Evolutionary conservation across 805 yeast genomes (phyloP).

Genomic region (Spathaspora sp.): DNA sequence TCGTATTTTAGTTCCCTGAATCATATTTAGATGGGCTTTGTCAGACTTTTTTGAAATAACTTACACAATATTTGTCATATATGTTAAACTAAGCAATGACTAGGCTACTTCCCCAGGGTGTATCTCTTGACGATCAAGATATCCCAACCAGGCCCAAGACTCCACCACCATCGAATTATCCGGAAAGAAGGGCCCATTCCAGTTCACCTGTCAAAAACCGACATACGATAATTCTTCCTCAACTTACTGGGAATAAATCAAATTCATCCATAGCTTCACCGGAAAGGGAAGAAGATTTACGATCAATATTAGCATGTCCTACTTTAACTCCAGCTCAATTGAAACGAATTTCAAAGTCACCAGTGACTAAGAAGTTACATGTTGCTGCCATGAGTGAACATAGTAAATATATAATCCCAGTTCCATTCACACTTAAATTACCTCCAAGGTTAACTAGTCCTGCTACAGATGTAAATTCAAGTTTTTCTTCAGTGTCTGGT

Average conservation of each 20-base stretch:
- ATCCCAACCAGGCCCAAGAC: not conserved
- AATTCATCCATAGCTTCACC: constrained; percentile 6
- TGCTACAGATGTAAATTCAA: constrained; percentile 22
- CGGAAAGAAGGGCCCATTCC: constrained; percentile 28
- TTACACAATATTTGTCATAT: not conserved
- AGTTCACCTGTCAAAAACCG: constrained; percentile 31
- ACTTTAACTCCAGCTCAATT: constrained; percentile 20
- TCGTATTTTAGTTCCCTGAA: not conserved
- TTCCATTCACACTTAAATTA: constrained; percentile 37
- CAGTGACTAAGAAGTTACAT: constrained; percentile 34
- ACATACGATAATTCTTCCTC: not conserved
- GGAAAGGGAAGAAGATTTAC: constrained; percentile 21
- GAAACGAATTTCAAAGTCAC: constrained; percentile 28
- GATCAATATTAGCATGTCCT: constrained; percentile 17
- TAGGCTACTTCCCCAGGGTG: not conserved
- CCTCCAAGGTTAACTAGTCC: constrained; percentile 38
- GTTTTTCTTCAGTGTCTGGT: not conserved
- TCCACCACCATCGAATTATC: not conserved
- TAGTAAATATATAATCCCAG: constrained; percentile 34
- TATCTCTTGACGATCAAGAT: not conserved
- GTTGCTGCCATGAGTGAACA: constrained; percentile 14
- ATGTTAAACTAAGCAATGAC: not conserved
- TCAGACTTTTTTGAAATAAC: too few species aligned
- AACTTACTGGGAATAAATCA: not conserved
- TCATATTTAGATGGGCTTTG: not conserved